Evolutionary conservation across 345 rosid genomes (phyloP).

Genomic region (Citrus medica): DNA sequence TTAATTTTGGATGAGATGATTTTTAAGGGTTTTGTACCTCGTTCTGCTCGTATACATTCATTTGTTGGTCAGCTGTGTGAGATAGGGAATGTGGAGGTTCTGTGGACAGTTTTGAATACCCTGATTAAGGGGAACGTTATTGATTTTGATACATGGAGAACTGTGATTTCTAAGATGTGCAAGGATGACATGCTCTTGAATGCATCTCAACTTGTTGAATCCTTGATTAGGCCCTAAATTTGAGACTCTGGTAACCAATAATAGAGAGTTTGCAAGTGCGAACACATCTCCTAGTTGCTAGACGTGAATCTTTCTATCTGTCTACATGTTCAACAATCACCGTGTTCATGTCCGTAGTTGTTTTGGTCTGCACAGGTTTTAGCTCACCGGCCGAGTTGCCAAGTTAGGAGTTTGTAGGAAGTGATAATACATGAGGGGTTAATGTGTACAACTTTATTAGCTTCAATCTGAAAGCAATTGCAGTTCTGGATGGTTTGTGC

Average conservation of each 20-base stretch:
- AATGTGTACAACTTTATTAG: not conserved
- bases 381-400: not conserved
- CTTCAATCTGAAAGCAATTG: not conserved
- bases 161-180: constrained; percentile 27
- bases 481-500: not conserved
- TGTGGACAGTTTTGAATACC: constrained; percentile 36
- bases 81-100: constrained; percentile 33
- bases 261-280: no score
- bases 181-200: constrained; percentile 20
- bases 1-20: constrained; percentile 76
- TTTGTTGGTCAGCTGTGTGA: constrained; percentile 43
- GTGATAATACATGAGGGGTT: not conserved
- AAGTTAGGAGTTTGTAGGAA: not conserved
- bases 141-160: constrained; percentile 41
- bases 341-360: not conserved
- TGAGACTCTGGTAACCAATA: no score
- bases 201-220: constrained; percentile 24
- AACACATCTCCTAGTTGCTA: no score
- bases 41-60: constrained; percentile 24
- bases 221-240: not conserved
- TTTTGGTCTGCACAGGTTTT: not conserved
- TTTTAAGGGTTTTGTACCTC: constrained; percentile 70
- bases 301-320: no score
- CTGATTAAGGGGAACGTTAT: constrained; percentile 37
- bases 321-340: no score